Evolutionary conservation across 345 rosid species (phyloP), one percentile per base, ranked within the genome.

Genomic region (Salix viminalis): DNA sequence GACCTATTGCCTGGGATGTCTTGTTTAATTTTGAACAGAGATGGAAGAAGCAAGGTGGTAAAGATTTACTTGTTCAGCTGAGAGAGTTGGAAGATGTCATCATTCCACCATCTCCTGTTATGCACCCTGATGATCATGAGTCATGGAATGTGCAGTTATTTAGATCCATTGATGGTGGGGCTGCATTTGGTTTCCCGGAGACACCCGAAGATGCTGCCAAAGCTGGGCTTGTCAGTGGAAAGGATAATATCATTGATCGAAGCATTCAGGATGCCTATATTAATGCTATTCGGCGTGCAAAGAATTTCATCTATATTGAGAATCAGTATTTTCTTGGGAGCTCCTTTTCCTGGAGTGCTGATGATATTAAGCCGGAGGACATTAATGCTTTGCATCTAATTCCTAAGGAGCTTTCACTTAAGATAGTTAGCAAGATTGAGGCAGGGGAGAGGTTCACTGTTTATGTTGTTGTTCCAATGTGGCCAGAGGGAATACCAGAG

Each of bases 401-500:
- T 73, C 99, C 99, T 3, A 96, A 90, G 88, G 99, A 96, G 79
- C 92, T 96, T 66, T 89, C 98, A 19, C 91, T 92, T 23, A 96
- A 96, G 90, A 93, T 96, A 62, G 93, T 90, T 65, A 93, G 95
- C 85, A 96, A 96, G 91, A 96, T 96, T 70, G 89, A 90, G 83
- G 91, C 90, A 2, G 94, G 91, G 73, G 98, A 96, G 84, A 87
- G 84, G 83, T 96, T 96, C 83, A 85, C 84, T 13, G 99, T 96
- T 58, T 96, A 91, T 77, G 87, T 90, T 12, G 96, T 96, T 61
- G 90, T 96, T 67, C 99, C 99, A 6, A 92, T 96, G 99, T 96
- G 99, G 98, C 99, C 99, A 4, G 99, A 96, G 90, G 99, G 99
- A 30, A 75, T 88, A 37, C 99, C 99, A 16, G 99, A 93, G 87